Conservation (phyloP, 2,329 filamentous ascomycete genomes). For the Mycosphaerelloides madeirae region DNA sequence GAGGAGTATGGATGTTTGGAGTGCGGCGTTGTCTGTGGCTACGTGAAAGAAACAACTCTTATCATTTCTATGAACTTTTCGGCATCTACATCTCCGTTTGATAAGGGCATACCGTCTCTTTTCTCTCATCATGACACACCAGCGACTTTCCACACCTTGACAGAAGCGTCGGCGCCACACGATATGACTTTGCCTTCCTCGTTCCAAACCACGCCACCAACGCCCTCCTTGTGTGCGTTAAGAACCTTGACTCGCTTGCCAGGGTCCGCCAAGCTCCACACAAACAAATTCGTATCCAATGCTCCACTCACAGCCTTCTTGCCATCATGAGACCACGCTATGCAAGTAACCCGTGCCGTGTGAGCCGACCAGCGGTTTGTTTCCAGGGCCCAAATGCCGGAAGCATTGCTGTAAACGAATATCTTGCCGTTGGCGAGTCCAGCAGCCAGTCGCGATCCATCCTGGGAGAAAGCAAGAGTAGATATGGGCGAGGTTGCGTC, state of each 20-base stretch:
- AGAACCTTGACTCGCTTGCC: conserved; percentile 76
- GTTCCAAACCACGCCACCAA: conserved; percentile 81
- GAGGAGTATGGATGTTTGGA: conserved; percentile 21
- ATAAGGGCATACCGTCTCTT: not conserved
- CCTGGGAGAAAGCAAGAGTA: conserved; percentile 73
- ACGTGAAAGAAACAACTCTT: not conserved
- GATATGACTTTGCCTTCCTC: conserved; percentile 65
- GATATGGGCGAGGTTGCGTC: conserved; percentile 70
- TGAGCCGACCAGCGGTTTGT: conserved; percentile 76
- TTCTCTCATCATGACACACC: conserved; percentile 30
- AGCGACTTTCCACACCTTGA: conserved; percentile 79
- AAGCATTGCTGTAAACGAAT: conserved; percentile 60
- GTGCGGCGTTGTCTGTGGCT: conserved; percentile 9
- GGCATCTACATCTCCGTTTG: not conserved
- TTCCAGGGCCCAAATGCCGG: conserved; percentile 57
- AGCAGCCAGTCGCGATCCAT: conserved; percentile 72
- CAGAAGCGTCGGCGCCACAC: conserved; percentile 77
- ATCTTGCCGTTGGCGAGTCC: conserved; percentile 86
- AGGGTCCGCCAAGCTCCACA: conserved; percentile 77
- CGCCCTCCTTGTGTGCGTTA: conserved; percentile 94
- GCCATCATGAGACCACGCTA: conserved; percentile 73
- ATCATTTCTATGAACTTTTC: not conserved
- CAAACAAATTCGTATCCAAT: conserved; percentile 85
- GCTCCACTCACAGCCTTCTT: conserved; percentile 78
- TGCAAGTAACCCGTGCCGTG: conserved; percentile 61